Evolutionary conservation across 1,284 basidiomycete species (phyloP), one percentile per base, ranked within the genome.

Genomic region (Exobasidium cylindrosporum): DNA sequence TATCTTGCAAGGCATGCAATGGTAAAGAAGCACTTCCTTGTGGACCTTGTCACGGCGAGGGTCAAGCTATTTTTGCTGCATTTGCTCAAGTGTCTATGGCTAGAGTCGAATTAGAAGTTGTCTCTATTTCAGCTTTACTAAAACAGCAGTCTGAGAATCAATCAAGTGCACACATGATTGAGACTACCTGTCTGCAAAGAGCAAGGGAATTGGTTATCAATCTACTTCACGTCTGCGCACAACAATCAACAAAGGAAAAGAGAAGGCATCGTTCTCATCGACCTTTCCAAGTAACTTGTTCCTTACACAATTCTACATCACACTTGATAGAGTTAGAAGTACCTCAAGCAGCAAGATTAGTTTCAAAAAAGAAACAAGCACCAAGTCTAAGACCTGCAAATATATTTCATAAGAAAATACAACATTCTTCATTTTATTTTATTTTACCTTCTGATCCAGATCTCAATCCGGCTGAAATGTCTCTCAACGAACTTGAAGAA

Each of bases 241-340:
- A 17, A 17, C 35, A 40, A 7, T 57, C 72, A 17, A 66, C 64
- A 30, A 65, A 68, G 43, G 59, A 43, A 17, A 61, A 54, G 17
- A 44, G 40, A 14, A 29, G 46, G 21, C 45, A 54, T 29, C 24
- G 43, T 14, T n/a, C 29, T 17, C 21, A 52, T 7, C 64, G 68
- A 17, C 70, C 68, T 2, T 67, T 72, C n/a, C 66, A 67, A 64
- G 72, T 68, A 0, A 65, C 63, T 11, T 74, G 72, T 61, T 59
- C 64, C 11, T 70, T 70, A 70, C 70, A 72, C 57, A 68, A 61
- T 54, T 73, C 70, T 44, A 56, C 32, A 21, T 61, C 65, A 10
- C 61, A 70, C 54, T 30, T 72, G 3, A 64, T 72, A 3, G 58
- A 64, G 3, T 58, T 68, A 4, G 63, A 72, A 2, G 57, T 72